Percentiles rank a stretch among this genome's conserved stretches.
phyloP scores from a whole-genome alignment of 2,329 filamentous ascomycete genomes.

The Ascochyta clinopodiicola region DNA sequence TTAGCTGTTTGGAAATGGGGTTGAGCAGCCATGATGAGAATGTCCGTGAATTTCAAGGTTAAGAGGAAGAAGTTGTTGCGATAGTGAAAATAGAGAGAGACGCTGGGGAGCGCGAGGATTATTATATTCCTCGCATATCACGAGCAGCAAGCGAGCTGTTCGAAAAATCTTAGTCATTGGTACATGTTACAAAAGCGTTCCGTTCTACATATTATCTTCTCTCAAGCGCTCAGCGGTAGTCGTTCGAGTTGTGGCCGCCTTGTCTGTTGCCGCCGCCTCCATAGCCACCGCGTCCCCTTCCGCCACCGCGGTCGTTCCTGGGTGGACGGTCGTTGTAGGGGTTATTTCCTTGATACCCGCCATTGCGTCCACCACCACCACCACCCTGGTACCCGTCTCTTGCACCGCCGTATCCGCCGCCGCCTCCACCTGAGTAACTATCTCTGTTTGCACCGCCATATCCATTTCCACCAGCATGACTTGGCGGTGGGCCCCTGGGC shows the following conservation, averaged over 20 bases:
- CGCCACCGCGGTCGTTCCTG: constrained; percentile 30
- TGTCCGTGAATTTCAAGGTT: too few relatives aligned
- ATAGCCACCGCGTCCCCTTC: constrained; percentile 29
- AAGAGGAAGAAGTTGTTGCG: too few relatives aligned
- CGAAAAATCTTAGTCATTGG: too few relatives aligned
- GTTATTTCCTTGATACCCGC: constrained; percentile 29
- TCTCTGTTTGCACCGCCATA: constrained; percentile 26
- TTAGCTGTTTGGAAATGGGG: too few relatives aligned
- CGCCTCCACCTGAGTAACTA: constrained; percentile 24
- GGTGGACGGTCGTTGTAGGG: constrained; percentile 29
- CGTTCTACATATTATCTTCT: too few relatives aligned
- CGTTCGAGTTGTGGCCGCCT: neutral
- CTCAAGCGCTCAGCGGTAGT: neutral
- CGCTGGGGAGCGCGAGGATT: too few relatives aligned
- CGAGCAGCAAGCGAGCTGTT: too few relatives aligned
- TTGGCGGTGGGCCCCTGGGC: constrained; percentile 29
- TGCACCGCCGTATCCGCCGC: neutral
- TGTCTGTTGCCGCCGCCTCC: constrained; percentile 29
- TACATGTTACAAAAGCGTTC: too few relatives aligned
- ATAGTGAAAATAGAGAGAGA: too few relatives aligned
- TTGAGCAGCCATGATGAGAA: too few relatives aligned
- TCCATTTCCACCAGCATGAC: constrained; percentile 19
- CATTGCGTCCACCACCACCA: constrained; percentile 28
- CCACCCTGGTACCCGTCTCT: constrained; percentile 30
- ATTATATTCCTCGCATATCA: too few relatives aligned